phyloP scores from a whole-genome alignment of 192 early-diverging fungal species.

The Dissophora ornata region DNA sequence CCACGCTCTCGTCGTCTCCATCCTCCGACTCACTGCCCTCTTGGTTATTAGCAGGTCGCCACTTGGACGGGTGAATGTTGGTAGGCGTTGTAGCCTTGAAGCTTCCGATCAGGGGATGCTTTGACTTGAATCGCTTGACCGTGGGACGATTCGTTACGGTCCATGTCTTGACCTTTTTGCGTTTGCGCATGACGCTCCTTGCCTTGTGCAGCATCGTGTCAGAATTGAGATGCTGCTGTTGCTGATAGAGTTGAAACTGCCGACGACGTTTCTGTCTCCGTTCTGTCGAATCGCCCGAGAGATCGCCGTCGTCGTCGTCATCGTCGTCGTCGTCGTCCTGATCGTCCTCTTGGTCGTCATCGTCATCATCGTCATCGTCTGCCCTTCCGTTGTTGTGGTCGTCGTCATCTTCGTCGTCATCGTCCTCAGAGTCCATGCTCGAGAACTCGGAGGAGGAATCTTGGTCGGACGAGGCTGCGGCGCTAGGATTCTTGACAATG shows the following conservation, averaged over 20 bases:
- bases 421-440: constrained; percentile 40
- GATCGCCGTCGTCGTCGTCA: constrained; percentile 45
- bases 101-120: constrained; percentile 45
- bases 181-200: constrained; percentile 42
- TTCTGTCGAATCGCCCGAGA: constrained; percentile 44
- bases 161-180: constrained; percentile 47
- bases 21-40: constrained; percentile 49
- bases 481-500: constrained; percentile 49
- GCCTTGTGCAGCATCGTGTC: constrained; percentile 46
- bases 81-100: constrained; percentile 48
- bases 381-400: constrained; percentile 9
- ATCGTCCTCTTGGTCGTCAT: constrained; percentile 36
- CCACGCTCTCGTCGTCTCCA: constrained; percentile 39
- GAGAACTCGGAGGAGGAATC: constrained; percentile 52
- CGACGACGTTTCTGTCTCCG: constrained; percentile 47
- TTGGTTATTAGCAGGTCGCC: constrained; percentile 51
- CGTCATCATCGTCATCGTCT: constrained; percentile 40
- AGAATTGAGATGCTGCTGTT: constrained; percentile 41
- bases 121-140: constrained; percentile 52
- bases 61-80: constrained; percentile 39
- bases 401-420: constrained; percentile 50
- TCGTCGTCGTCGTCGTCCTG: constrained; percentile 37
- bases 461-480: constrained; percentile 22
- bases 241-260: constrained; percentile 37
- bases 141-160: constrained; percentile 38